phyloP scores from a whole-genome alignment of 2,329 filamentous ascomycete genomes.

The Paracoccidioides lutzii region DNA sequence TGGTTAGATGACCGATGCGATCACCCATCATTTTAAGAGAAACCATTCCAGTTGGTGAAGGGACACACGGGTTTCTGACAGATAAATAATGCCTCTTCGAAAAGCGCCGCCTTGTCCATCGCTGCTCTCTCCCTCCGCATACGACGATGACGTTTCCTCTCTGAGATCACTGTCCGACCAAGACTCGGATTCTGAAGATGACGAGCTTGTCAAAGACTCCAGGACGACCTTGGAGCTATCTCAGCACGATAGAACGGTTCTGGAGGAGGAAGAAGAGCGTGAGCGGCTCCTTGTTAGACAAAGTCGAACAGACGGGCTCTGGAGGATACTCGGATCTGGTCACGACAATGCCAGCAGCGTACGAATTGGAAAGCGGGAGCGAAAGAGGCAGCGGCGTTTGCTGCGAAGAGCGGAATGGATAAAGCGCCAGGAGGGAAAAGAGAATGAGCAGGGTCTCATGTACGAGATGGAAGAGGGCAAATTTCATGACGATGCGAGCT shows the following conservation, averaged over 20 bases:
- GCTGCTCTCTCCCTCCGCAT: slow-evolving; percentile 50
- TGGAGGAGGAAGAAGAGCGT: slow-evolving; percentile 60
- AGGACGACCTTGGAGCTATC: slow-evolving; percentile 58
- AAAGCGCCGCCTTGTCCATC: slow-evolving; percentile 23
- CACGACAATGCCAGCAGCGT: slow-evolving; percentile 33
- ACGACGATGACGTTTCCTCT: slow-evolving; percentile 58
- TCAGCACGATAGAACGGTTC: slow-evolving; percentile 54
- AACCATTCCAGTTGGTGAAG: too few species aligned
- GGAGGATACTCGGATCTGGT: slow-evolving; percentile 26
- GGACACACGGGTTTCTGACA: too few species aligned
- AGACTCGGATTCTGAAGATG: slow-evolving; percentile 64
- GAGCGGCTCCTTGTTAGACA: slow-evolving; percentile 34
- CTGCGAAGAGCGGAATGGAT: slow-evolving; percentile 26
- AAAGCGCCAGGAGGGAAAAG: slow-evolving; percentile 39
- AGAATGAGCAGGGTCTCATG: slow-evolving; percentile 61
- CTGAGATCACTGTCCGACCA: slow-evolving; percentile 51
- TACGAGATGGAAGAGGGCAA: slow-evolving; percentile 81
- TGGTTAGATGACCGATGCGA: neutral
- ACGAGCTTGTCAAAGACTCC: slow-evolving; percentile 52
- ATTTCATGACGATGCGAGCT: slow-evolving; percentile 53
- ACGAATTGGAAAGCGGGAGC: slow-evolving; percentile 40
- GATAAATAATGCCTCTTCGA: slow-evolving; percentile 7
- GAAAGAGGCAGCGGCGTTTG: slow-evolving; percentile 37
- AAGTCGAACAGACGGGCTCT: slow-evolving; percentile 25
- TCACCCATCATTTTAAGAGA: neutral